A percentile compares a stretch with the other conserved stretches of the same genome.
phyloP scores from a whole-genome alignment of 305 asterid species.

The Nicotiana rustica region DNA sequence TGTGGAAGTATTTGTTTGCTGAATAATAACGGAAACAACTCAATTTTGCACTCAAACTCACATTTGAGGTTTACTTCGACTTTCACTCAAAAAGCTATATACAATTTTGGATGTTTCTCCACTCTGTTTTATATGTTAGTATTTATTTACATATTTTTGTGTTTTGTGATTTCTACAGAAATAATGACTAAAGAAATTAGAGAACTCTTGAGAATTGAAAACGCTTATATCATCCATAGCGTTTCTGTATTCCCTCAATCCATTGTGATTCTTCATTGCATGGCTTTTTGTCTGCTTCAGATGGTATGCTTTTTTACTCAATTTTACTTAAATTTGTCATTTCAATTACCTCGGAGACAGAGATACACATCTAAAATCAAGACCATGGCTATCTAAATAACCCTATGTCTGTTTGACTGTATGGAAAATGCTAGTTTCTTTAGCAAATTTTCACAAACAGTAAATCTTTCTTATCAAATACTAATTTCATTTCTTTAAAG shows the following conservation, averaged over 20 bases:
- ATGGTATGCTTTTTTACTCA: too few relatives aligned
- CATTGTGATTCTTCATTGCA: too few relatives aligned
- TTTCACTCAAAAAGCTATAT: neutral
- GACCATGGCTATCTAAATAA: neutral
- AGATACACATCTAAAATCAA: neutral
- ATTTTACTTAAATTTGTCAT: too few relatives aligned
- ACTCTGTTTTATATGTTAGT: neutral
- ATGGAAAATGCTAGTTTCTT: neutral
- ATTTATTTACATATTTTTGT: too few relatives aligned
- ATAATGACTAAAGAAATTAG: neutral
- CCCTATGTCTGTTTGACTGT: neutral
- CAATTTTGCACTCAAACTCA: neutral
- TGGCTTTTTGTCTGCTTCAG: too few relatives aligned
- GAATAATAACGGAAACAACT: neutral
- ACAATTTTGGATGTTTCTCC: neutral
- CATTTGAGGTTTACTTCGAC: neutral
- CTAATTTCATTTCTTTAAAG: constrained; percentile 5
- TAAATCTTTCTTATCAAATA: constrained; percentile 14
- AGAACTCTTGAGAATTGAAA: neutral
- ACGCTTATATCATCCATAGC: too few relatives aligned
- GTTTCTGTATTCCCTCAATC: too few relatives aligned
- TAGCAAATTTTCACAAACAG: constrained; percentile 17
- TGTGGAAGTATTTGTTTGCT: neutral
- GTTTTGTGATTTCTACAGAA: neutral
- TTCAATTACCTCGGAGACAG: too few relatives aligned